phyloP scores from a whole-genome alignment of 1,139 yeast genomes.

The Meyerozyma carpophila region DNA sequence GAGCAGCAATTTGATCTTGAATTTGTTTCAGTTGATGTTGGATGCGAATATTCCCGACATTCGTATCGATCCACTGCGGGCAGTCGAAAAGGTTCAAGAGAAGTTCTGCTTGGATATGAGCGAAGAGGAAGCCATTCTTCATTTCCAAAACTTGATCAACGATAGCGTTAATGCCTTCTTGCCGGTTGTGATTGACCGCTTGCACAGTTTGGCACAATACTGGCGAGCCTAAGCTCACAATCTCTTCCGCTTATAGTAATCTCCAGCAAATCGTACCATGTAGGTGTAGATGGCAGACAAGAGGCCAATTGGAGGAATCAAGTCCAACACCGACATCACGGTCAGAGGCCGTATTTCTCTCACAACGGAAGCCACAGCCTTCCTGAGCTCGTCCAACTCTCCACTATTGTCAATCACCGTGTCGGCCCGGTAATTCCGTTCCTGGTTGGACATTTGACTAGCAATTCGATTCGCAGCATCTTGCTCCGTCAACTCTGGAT shows the following conservation, averaged over 20 bases:
- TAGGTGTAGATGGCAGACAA: slow-evolving; percentile 22
- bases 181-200: slow-evolving; percentile 91
- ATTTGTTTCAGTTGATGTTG: slow-evolving; percentile 89
- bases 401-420: slow-evolving; percentile 58
- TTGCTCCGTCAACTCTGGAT: slow-evolving; percentile 56
- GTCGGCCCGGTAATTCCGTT: slow-evolving; percentile 58
- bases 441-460: slow-evolving; percentile 68
- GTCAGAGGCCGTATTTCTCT: slow-evolving; percentile 43
- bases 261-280: neutral
- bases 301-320: slow-evolving; percentile 48
- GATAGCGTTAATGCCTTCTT: slow-evolving; percentile 90
- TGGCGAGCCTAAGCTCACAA: slow-evolving; percentile 70
- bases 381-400: slow-evolving; percentile 42
- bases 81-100: slow-evolving; percentile 86
- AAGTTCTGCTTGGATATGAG: slow-evolving; percentile 89
- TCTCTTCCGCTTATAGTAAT: neutral
- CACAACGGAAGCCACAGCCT: slow-evolving; percentile 43
- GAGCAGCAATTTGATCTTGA: slow-evolving; percentile 83
- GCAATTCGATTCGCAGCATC: slow-evolving; percentile 71
- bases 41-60: slow-evolving; percentile 91
- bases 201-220: slow-evolving; percentile 94
- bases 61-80: slow-evolving; percentile 66
- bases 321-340: slow-evolving; percentile 55
- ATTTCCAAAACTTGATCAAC: slow-evolving; percentile 88
- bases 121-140: slow-evolving; percentile 92